Evolutionary conservation across 306 rosid species (phyloP).

Genomic region (Vigna hirtella): DNA sequence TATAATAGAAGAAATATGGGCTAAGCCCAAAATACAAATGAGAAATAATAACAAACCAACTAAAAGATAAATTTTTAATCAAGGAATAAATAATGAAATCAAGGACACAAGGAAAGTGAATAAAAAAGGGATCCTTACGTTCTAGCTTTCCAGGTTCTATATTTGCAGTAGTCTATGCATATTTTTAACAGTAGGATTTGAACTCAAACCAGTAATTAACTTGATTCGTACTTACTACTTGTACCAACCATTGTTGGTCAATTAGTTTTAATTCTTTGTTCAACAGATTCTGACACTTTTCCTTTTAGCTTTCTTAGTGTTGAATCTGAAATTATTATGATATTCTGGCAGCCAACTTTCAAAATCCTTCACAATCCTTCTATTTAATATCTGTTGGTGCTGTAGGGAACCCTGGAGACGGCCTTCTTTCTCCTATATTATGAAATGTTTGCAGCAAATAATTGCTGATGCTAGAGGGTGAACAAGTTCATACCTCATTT

Average conservation of each 20-base stretch:
- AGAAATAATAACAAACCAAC: too few species aligned
- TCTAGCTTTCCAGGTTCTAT: too few species aligned
- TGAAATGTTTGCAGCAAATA: conserved; percentile 79
- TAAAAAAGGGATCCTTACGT: too few species aligned
- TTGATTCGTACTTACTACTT: not conserved
- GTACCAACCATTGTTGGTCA: not conserved
- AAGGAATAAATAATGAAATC: too few species aligned
- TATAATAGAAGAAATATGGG: too few species aligned
- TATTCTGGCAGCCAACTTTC: not conserved
- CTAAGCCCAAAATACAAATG: too few species aligned
- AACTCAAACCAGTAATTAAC: conserved; percentile 15
- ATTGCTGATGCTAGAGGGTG: conserved; percentile 50
- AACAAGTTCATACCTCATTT: conserved; percentile 53
- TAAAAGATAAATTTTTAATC: too few species aligned
- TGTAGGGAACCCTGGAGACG: conserved; percentile 86
- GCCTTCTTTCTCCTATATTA: conserved; percentile 75
- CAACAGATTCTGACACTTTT: conserved; percentile 10
- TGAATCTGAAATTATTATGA: conserved; percentile 31
- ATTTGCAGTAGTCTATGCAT: too few species aligned
- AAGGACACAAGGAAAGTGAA: too few species aligned
- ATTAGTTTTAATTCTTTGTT: not conserved
- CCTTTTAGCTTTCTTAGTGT: not conserved
- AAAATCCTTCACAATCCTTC: not conserved
- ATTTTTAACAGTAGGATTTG: not conserved
- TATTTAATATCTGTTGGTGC: conserved; percentile 33